Evolutionary conservation across 2,329 filamentous ascomycete genomes (phyloP).

Genomic region (Microsporum ferrugineum): DNA sequence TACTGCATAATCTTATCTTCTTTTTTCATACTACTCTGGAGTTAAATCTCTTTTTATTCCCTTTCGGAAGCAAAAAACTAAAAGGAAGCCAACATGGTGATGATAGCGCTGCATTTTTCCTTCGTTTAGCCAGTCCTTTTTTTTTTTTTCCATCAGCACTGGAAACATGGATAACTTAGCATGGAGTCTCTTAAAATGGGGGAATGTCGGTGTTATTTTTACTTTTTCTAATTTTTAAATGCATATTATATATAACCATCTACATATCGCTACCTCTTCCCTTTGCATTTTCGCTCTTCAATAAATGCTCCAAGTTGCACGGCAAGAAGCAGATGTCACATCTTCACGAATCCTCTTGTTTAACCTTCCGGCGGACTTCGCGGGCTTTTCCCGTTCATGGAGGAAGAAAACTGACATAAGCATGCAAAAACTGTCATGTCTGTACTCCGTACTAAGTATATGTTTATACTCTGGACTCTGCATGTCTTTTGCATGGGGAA

Average conservation of each 20-base stretch:
- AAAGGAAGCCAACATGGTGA: constrained; percentile 3
- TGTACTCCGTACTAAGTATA: neutral
- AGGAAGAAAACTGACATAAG: neutral
- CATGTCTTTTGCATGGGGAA: neutral
- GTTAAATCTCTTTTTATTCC: neutral
- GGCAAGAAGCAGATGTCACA: neutral
- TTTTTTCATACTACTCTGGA: neutral
- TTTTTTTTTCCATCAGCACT: neutral
- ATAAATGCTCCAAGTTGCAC: neutral
- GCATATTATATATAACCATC: neutral
- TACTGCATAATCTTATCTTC: neutral
- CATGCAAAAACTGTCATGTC: neutral
- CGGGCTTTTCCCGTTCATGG: neutral
- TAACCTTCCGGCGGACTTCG: constrained; percentile 2
- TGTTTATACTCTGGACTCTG: no score
- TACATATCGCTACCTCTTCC: neutral
- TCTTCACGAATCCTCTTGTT: neutral
- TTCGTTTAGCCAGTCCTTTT: neutral
- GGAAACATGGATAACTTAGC: neutral
- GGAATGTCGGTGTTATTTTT: neutral
- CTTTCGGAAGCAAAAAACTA: neutral
- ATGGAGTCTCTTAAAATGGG: neutral
- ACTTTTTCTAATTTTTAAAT: neutral
- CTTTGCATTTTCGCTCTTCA: neutral
- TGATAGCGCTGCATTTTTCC: neutral